A percentile compares a stretch with the other conserved stretches of the same genome.
phyloP scores from a whole-genome alignment of 208 protist genomes.

The Leishmania major region DNA sequence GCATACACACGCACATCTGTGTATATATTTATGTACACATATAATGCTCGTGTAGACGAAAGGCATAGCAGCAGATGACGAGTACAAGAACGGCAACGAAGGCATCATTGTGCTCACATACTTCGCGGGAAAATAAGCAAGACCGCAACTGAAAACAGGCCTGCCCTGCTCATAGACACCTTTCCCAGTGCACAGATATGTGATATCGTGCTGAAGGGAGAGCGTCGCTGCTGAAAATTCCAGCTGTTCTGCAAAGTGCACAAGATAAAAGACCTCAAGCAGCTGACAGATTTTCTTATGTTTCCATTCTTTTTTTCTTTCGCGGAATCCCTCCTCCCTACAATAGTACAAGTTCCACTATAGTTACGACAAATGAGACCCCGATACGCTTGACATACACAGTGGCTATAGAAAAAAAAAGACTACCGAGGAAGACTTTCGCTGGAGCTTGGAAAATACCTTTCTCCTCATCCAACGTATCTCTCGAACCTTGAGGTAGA shows the following conservation, averaged over 20 bases:
- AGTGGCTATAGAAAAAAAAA: constrained; percentile 15
- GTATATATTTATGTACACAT: neutral
- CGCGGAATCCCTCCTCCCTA: neutral
- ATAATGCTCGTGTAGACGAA: neutral
- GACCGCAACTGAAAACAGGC: neutral
- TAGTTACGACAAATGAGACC: neutral
- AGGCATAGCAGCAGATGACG: neutral
- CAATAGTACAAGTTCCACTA: constrained; percentile 1
- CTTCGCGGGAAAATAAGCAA: neutral
- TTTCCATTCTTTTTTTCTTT: neutral
- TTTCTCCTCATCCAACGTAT: no score
- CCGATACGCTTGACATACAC: neutral
- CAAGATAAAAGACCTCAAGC: neutral
- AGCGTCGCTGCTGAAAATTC: neutral
- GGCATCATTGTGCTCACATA: neutral
- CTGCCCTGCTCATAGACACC: neutral
- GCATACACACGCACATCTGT: neutral
- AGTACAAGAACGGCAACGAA: neutral
- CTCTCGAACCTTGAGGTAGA: neutral
- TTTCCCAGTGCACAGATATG: neutral
- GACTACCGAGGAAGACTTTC: neutral
- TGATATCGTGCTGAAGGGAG: neutral
- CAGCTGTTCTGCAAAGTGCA: neutral
- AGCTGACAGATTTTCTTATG: neutral
- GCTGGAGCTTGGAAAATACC: neutral